Percentiles rank a stretch among this genome's conserved stretches.
These are phyloP conservation scores for Aspergillus hortae DNA, from an alignment of 2,329 filamentous ascomycete genomes.

Conservation along the genomic window DNA sequence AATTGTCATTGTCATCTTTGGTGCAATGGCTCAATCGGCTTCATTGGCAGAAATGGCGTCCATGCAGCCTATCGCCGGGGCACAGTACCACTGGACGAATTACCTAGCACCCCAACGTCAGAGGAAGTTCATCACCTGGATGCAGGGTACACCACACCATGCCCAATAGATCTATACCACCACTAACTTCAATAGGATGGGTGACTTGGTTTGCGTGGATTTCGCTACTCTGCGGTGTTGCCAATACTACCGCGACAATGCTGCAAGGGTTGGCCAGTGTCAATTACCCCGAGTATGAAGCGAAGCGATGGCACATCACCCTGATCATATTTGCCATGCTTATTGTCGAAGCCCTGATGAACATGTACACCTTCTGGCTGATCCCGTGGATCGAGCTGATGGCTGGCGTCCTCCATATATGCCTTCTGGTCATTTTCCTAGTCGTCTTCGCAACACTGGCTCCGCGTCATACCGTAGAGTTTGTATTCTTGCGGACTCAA, in stretches of 20 bases:
- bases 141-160: conserved; percentile 23
- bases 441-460: conserved; percentile 30
- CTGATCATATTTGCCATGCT: conserved; percentile 39
- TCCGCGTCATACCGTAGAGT: conserved; percentile 29
- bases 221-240: conserved; percentile 30
- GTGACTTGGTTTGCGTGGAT: conserved; percentile 43
- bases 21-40: conserved; percentile 20
- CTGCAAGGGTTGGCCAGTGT: conserved; percentile 31
- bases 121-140: conserved; percentile 30
- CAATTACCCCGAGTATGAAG: conserved; percentile 30
- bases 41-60: conserved; percentile 42
- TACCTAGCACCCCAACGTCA: conserved; percentile 27
- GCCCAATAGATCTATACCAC: conserved; percentile 4
- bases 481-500: conserved; percentile 28
- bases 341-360: conserved; percentile 9
- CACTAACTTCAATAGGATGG: conserved; percentile 28
- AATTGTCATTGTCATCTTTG: conserved; percentile 20
- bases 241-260: conserved; percentile 34
- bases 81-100: conserved; percentile 44
- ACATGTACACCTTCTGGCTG: conserved; percentile 28
- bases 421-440: conserved; percentile 30
- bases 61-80: conserved; percentile 40
- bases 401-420: conserved; percentile 25
- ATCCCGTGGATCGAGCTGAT: conserved; percentile 40
- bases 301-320: conserved; percentile 37